Conservation (phyloP, 2,329 filamentous ascomycete genomes). For the Beauveria sp. region DNA sequence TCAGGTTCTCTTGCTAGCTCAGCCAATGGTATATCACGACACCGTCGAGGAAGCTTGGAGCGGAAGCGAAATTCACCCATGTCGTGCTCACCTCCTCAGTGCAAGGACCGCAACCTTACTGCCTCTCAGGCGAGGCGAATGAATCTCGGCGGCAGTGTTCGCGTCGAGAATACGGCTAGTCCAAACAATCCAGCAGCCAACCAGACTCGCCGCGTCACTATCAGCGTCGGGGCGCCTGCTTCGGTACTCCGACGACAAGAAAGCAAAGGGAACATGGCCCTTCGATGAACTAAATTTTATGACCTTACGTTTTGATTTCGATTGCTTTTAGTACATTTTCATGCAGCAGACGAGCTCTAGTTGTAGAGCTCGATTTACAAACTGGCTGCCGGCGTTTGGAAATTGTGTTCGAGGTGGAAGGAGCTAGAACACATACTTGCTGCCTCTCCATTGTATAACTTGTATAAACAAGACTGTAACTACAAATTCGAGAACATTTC, state of each 20-base stretch:
- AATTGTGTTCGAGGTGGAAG: background rate
- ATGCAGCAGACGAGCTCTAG: background rate
- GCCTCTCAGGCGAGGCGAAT: constrained; percentile 50
- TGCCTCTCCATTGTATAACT: constrained; percentile 8
- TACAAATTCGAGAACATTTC: constrained; percentile 3
- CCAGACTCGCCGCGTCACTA: constrained; percentile 29
- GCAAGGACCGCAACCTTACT: constrained; percentile 36
- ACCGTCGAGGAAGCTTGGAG: constrained; percentile 43
- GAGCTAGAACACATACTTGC: background rate
- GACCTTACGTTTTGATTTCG: background rate
- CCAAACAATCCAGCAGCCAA: constrained; percentile 18
- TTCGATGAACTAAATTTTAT: constrained; percentile 21
- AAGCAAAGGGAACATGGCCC: constrained; percentile 20
- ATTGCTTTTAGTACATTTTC: background rate
- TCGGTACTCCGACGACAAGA: constrained; percentile 23
- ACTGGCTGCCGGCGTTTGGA: constrained; percentile 4
- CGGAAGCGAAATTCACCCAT: constrained; percentile 46
- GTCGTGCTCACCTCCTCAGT: constrained; percentile 41
- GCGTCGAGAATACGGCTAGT: constrained; percentile 21
- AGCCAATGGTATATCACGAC: constrained; percentile 48
- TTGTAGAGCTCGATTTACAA: background rate
- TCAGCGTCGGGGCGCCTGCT: constrained; percentile 23
- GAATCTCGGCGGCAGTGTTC: constrained; percentile 41
- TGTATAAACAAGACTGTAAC: constrained; percentile 7
- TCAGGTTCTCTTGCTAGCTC: constrained; percentile 38